phyloP scores from a whole-genome alignment of 2,329 filamentous ascomycete species.

The Lasiodiplodia gonubiensis region DNA sequence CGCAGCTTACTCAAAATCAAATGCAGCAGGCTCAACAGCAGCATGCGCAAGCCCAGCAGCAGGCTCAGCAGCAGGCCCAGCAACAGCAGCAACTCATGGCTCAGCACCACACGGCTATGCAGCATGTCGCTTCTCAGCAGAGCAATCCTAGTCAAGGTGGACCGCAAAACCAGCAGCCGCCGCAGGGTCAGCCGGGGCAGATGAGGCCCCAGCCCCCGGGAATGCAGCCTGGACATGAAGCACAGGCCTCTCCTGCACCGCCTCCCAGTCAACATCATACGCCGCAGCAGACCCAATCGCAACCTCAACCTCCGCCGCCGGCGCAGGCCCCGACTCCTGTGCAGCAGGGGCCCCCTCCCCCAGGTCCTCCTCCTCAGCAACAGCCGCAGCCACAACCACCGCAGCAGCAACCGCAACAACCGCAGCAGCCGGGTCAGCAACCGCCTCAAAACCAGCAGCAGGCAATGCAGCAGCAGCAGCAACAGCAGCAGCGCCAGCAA shows the following conservation, averaged over 20 bases:
- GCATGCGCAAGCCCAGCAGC: constrained; percentile 48
- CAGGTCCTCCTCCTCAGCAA: constrained; percentile 26
- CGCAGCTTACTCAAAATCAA: constrained; percentile 36
- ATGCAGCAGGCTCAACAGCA: constrained; percentile 54
- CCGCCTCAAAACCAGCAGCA: constrained; percentile 30
- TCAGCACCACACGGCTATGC: constrained; percentile 51
- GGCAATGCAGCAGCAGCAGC: constrained; percentile 37
- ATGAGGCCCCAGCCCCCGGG: constrained; percentile 46
- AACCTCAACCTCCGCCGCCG: constrained; percentile 40
- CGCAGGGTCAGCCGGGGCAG: constrained; percentile 43
- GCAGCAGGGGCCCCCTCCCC: constrained; percentile 27
- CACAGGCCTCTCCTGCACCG: constrained; percentile 47
- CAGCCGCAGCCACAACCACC: constrained; percentile 34
- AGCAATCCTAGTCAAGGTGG: constrained; percentile 55
- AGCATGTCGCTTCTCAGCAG: constrained; percentile 55
- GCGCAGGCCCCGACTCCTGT: constrained; percentile 33
- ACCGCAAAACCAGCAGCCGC: constrained; percentile 44
- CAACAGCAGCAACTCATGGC: constrained; percentile 47
- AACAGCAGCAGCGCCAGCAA: constrained; percentile 40
- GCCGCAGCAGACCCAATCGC: constrained; percentile 45
- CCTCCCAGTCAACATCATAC: constrained; percentile 45
- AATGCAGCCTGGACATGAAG: constrained; percentile 44
- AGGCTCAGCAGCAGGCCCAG: constrained; percentile 46
- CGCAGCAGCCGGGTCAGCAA: constrained; percentile 20
- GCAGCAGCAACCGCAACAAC: constrained; percentile 45